These are phyloP conservation scores for Myriosclerotinia curreyana DNA, from an alignment of 2,329 filamentous ascomycete species.

Conservation along the genomic window DNA sequence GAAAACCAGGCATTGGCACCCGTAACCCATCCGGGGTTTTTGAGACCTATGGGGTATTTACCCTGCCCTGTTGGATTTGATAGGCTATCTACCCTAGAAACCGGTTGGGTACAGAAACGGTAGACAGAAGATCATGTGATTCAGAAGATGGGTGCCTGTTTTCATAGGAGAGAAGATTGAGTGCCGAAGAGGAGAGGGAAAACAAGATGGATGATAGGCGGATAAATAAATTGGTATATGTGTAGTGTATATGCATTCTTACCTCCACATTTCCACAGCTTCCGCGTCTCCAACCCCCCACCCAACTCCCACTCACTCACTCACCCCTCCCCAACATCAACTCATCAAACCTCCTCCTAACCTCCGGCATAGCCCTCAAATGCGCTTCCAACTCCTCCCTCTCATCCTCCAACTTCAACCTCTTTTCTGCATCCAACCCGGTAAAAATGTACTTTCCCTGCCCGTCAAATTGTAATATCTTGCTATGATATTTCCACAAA, in stretches of 20 bases:
- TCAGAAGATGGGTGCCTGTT: too few relatives aligned
- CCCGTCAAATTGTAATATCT: slow-evolving; percentile 94
- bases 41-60: too few relatives aligned
- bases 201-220: not conserved
- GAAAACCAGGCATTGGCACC: too few relatives aligned
- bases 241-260: not conserved
- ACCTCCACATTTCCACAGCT: too few relatives aligned
- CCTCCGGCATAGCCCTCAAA: slow-evolving; percentile 79
- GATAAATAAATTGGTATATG: not conserved
- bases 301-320: not conserved
- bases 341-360: slow-evolving; percentile 81
- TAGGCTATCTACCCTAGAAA: too few relatives aligned
- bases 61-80: too few relatives aligned
- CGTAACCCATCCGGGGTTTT: too few relatives aligned
- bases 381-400: slow-evolving; percentile 89
- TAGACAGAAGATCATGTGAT: too few relatives aligned
- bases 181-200: too few relatives aligned
- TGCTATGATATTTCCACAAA: slow-evolving; percentile 93
- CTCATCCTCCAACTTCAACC: slow-evolving; percentile 88
- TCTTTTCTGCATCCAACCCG: slow-evolving; percentile 78
- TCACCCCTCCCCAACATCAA: slow-evolving; percentile 48
- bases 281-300: not conserved
- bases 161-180: too few relatives aligned
- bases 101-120: too few relatives aligned
- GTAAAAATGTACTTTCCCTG: slow-evolving; percentile 91